Base-by-base conservation (phyloP, 2,329 filamentous ascomycete genomes). In the Epichloe baconii region DNA sequence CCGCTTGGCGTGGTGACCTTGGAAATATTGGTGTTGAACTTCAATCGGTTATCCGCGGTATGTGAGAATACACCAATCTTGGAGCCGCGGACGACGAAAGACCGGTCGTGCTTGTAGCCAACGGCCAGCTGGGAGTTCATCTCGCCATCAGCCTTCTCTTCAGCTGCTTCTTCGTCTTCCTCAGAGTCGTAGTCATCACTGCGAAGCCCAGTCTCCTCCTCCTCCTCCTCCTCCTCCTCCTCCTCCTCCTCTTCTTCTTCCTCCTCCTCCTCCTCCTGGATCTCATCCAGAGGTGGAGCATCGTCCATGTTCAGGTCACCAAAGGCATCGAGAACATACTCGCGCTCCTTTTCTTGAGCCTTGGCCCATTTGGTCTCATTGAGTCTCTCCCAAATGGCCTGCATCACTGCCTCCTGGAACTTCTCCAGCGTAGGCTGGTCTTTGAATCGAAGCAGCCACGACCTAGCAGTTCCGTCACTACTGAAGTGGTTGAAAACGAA, bases 11-110 rank as follows among this genome's bases (percentile, higher is more conserved):
- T 95, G 66, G 89, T 83, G 48, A 98, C 88, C 68, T 94, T 95
- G 54, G 88, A 95, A 61, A 98, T 98, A 57, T 90, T 97, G 54
- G 93, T 98, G 12, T 88, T 88, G 67, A 97, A 98, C 65, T 97
- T 87, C 15, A 98, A 78, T 57, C 91, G 84, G 65, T 97, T 94
- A 70, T 95, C 87, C 0, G 83, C 76, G 0, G 89, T 95, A 64
- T 98, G 93, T 68, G 94, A 97, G 78, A 98, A 98, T 41, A 98
- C 93, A 50, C 93, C 93, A 65, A 98, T 98, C 77, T 97, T 96
- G 60, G 90, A 93, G 35, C 93, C 93, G 56, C 93, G 85, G 43
- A 98, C 89, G 52, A 98, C 93, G 60, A 97, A 98, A 0, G 93
- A 97, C 53, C 93, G 82, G 65, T 98, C 93, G 58, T 96, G 86